phyloP scores from a whole-genome alignment of 495 filamentous ascomycete genomes.

The Talaromyces adpressus region DNA sequence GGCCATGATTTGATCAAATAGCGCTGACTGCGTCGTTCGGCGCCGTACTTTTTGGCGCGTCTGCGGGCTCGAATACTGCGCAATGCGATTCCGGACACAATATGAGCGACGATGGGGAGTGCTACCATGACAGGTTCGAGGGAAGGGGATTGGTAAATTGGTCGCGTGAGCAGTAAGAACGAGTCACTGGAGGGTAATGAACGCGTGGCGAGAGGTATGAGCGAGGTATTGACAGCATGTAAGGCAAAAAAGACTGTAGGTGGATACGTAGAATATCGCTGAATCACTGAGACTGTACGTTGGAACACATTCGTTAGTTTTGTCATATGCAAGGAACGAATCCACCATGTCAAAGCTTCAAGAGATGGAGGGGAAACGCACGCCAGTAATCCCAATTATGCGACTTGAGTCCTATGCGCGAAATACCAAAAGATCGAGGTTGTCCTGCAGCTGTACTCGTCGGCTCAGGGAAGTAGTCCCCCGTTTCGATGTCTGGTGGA shows the following conservation, averaged over 20 bases:
- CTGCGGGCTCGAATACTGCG: slow-evolving; percentile 64
- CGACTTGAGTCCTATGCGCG: slow-evolving; percentile 48
- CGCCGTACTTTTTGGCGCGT: slow-evolving; percentile 64
- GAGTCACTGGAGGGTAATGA: slow-evolving; percentile 46
- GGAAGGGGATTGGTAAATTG: slow-evolving; percentile 69
- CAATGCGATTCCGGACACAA: slow-evolving; percentile 64
- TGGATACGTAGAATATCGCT: slow-evolving; percentile 82
- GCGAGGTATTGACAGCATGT: slow-evolving; percentile 74
- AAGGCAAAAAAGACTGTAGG: slow-evolving; percentile 71
- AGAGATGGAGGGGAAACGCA: slow-evolving; percentile 22
- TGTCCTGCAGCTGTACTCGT: background rate
- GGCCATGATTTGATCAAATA: slow-evolving; percentile 53
- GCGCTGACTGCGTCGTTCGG: slow-evolving; percentile 36
- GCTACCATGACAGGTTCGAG: slow-evolving; percentile 41
- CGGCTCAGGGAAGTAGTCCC: slow-evolving; percentile 49
- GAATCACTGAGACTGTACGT: slow-evolving; percentile 64
- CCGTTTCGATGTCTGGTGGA: slow-evolving; percentile 42
- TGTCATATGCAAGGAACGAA: slow-evolving; percentile 5
- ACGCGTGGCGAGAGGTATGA: slow-evolving; percentile 58
- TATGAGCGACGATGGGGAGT: slow-evolving; percentile 39
- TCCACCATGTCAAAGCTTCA: background rate
- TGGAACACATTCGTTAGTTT: slow-evolving; percentile 8
- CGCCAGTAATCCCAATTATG: slow-evolving; percentile 55
- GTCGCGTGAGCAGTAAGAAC: slow-evolving; percentile 56
- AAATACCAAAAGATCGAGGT: slow-evolving; percentile 1